Conservation (phyloP, 2,329 filamentous ascomycete species). For the Aspergillus chevalieri region DNA sequence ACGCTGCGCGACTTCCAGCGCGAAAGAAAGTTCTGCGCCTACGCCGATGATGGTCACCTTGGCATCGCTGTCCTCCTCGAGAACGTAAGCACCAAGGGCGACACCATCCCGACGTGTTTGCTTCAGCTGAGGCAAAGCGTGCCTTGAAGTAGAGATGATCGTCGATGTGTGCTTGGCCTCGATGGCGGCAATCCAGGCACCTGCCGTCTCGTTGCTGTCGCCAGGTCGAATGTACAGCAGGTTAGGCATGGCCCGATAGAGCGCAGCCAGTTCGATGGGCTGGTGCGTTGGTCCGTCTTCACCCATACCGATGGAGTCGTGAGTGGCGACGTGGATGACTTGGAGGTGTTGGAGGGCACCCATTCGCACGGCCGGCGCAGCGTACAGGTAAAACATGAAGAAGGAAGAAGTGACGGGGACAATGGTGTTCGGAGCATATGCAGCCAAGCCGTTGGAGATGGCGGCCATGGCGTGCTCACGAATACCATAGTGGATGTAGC, state of each 20-base stretch:
- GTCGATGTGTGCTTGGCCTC: constrained; percentile 33
- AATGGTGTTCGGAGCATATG: constrained; percentile 50
- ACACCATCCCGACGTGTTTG: constrained; percentile 34
- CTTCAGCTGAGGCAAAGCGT: constrained; percentile 35
- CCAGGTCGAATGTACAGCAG: constrained; percentile 55
- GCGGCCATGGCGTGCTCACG: constrained; percentile 61
- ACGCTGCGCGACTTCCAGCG: constrained; percentile 37
- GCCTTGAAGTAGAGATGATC: constrained; percentile 42
- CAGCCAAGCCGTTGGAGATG: constrained; percentile 71
- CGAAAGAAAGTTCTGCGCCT: constrained; percentile 47
- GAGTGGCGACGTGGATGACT: constrained; percentile 55
- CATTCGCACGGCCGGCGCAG: constrained; percentile 56
- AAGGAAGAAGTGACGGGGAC: constrained; percentile 55
- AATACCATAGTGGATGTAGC: constrained; percentile 52
- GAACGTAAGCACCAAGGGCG: constrained; percentile 37
- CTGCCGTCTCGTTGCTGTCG: constrained; percentile 51
- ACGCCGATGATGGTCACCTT: constrained; percentile 46
- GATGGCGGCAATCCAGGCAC: constrained; percentile 39
- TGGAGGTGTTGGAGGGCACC: constrained; percentile 52
- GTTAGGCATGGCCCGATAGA: constrained; percentile 60
- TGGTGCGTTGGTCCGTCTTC: constrained; percentile 60
- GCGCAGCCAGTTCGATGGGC: constrained; percentile 51
- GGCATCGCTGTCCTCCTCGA: constrained; percentile 31
- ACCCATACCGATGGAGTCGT: constrained; percentile 56
- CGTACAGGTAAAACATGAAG: constrained; percentile 59